phyloP scores from a whole-genome alignment of 1,139 yeast genomes.

The Geotrichum candidum region DNA sequence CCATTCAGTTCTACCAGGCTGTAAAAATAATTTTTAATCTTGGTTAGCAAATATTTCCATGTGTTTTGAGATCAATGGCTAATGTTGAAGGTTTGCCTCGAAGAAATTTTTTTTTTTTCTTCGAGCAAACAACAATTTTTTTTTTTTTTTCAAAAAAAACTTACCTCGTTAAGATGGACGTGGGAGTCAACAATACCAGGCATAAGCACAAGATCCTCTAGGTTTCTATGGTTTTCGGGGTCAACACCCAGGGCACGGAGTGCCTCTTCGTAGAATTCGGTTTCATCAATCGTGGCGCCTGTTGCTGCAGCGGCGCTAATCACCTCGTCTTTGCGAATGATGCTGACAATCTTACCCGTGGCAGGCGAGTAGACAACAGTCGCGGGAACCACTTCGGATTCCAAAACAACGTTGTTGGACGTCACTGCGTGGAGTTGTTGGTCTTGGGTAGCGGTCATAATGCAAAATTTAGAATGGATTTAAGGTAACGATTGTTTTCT shows the following conservation, averaged over 20 bases:
- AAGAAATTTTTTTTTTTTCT: not conserved
- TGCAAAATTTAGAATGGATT: not conserved
- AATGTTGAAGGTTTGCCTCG: too few relatives aligned
- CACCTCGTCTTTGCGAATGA: conserved; percentile 39
- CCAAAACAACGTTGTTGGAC: conserved; percentile 58
- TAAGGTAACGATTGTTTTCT: too few relatives aligned
- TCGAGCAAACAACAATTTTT: not conserved
- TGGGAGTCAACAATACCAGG: conserved; percentile 94
- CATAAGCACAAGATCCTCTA: conserved; percentile 59
- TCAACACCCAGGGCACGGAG: not conserved
- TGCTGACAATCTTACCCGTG: conserved; percentile 59
- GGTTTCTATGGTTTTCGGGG: not conserved
- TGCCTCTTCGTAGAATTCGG: not conserved
- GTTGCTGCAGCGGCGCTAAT: conserved; percentile 5
- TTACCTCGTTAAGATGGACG: conserved; percentile 71
- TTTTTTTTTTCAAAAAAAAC: not conserved
- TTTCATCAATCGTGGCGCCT: not conserved
- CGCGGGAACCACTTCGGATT: conserved; percentile 50
- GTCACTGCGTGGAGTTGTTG: conserved; percentile 42
- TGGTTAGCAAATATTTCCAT: not conserved
- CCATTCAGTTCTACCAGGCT: conserved; percentile 91
- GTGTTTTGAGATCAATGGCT: not conserved
- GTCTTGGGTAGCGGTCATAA: not conserved
- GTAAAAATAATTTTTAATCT: not conserved
- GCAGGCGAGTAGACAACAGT: conserved; percentile 58